Evolutionary conservation across 106 monocot species (phyloP).

Genomic region (Dendrobium nobile): DNA sequence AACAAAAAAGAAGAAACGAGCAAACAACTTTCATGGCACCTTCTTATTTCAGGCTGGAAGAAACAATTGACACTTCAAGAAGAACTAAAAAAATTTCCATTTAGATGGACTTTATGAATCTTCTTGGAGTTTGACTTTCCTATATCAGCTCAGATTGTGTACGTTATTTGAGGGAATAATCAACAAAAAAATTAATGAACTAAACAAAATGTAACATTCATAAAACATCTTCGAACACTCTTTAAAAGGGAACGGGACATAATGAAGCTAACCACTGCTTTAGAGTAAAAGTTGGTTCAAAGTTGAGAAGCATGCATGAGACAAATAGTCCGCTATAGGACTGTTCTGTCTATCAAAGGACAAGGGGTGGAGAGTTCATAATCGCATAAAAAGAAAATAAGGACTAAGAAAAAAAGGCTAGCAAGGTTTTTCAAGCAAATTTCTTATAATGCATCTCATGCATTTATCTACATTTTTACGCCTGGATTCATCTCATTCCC

Average conservation of each 20-base stretch:
- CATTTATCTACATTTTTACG: background rate
- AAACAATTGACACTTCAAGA: background rate
- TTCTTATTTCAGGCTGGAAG: background rate
- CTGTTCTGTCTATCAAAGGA: too few relatives aligned
- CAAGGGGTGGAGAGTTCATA: too few relatives aligned
- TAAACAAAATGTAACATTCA: background rate
- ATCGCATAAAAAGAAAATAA: too few relatives aligned
- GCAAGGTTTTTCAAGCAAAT: background rate
- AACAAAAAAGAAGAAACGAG: background rate
- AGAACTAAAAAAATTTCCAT: background rate
- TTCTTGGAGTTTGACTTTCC: background rate
- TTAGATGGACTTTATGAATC: background rate
- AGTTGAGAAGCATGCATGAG: background rate
- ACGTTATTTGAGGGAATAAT: background rate
- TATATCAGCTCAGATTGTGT: background rate
- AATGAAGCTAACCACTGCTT: background rate
- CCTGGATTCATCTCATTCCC: background rate
- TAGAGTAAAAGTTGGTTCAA: background rate
- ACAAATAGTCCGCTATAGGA: background rate
- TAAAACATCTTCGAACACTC: background rate
- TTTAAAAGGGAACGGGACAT: background rate
- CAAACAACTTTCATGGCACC: background rate
- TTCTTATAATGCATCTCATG: background rate
- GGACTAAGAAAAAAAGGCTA: background rate
- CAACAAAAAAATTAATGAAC: background rate